These are phyloP conservation scores for Aspergillus sp. DNA, from an alignment of 2,329 filamentous ascomycete genomes.

Conservation along the genomic window DNA sequence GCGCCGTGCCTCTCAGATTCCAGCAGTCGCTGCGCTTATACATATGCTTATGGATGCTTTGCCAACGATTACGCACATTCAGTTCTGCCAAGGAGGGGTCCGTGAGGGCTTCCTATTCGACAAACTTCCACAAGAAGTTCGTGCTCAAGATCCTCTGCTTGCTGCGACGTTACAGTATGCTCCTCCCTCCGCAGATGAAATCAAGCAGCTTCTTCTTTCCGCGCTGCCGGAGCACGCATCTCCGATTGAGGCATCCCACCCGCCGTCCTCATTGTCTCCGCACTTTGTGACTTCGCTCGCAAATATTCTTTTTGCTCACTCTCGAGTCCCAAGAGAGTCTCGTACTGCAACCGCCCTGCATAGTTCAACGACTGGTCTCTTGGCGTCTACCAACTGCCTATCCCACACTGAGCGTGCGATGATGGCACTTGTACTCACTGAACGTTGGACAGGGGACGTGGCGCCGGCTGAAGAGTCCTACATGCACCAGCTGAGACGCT, in stretches of 20 bases:
- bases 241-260: conserved; percentile 24
- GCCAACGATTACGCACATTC: conserved; percentile 71
- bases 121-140: conserved; percentile 62
- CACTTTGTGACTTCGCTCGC: conserved; percentile 60
- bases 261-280: conserved; percentile 49
- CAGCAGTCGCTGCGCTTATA: conserved; percentile 81
- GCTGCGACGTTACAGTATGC: conserved; percentile 63
- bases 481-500: conserved; percentile 56
- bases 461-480: conserved; percentile 62
- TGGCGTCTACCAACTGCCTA: conserved; percentile 72
- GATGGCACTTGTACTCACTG: conserved; percentile 72
- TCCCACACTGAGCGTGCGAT: conserved; percentile 73
- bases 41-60: conserved; percentile 72
- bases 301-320: conserved; percentile 62
- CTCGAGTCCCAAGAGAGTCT: conserved; percentile 57
- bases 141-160: conserved; percentile 69
- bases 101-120: conserved; percentile 81
- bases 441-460: conserved; percentile 72
- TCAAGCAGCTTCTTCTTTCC: conserved; percentile 55
- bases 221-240: conserved; percentile 48
- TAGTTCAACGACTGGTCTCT: conserved; percentile 68
- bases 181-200: conserved; percentile 49
- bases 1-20: conserved; percentile 77
- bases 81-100: conserved; percentile 87
- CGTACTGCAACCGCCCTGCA: conserved; percentile 73